These are phyloP conservation scores for Starmerella asiatica DNA, from an alignment of 805 yeast species.

Conservation along the genomic window DNA sequence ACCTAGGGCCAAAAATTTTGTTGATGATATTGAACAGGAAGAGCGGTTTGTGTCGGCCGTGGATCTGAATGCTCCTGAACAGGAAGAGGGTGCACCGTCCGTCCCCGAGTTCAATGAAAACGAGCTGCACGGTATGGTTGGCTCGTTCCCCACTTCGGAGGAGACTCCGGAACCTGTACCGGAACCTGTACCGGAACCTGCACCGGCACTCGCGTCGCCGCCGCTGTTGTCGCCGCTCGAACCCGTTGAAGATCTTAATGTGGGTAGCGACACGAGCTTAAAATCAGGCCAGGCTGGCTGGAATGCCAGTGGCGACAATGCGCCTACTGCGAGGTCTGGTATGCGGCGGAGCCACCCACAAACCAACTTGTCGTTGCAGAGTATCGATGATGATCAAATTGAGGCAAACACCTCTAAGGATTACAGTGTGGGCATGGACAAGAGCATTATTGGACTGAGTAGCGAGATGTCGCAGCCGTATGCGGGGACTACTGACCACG, in stretches of 20 bases:
- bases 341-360: slow-evolving; percentile 19
- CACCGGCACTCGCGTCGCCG: not conserved
- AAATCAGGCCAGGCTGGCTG: slow-evolving; percentile 1
- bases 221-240: not conserved
- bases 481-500: not conserved
- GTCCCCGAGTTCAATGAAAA: slow-evolving; percentile 5
- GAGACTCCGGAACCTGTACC: not conserved
- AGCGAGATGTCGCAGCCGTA: slow-evolving; percentile 2
- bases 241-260: not conserved
- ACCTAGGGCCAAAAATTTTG: not conserved
- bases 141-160: not conserved
- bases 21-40: not conserved
- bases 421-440: no score
- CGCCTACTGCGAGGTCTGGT: not conserved
- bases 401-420: no score
- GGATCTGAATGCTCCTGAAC: not conserved
- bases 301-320: not conserved
- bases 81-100: not conserved
- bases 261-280: not conserved
- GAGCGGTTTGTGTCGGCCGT: not conserved
- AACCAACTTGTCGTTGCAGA: slow-evolving; percentile 14
- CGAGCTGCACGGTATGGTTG: slow-evolving; percentile 14
- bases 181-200: not conserved
- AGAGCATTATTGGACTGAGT: slow-evolving; percentile 13
- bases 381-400: slow-evolving; percentile 1